A percentile compares a stretch with the other conserved stretches of the same genome.
phyloP scores from a whole-genome alignment of 2,329 filamentous ascomycete species.

The Trichoderma afroharzianum region DNA sequence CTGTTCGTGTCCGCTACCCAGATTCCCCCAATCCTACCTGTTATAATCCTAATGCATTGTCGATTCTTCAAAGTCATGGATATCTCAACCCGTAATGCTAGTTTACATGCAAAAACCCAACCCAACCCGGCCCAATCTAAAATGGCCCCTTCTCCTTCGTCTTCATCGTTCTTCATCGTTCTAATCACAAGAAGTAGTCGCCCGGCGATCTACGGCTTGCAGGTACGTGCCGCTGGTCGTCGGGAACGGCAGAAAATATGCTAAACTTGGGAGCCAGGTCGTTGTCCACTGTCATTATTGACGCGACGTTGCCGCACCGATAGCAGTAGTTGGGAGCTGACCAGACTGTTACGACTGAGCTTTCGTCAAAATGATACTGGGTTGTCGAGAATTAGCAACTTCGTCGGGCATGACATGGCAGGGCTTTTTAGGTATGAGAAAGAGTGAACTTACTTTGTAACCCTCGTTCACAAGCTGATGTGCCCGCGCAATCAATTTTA shows the following conservation, averaged over 20 bases:
- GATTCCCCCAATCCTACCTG: conserved; percentile 17
- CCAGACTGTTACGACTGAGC: conserved; percentile 97
- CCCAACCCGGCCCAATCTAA: conserved; percentile 26
- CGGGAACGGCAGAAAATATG: conserved; percentile 86
- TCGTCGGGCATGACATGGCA: not conserved
- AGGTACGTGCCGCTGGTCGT: conserved; percentile 76
- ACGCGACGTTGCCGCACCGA: conserved; percentile 92
- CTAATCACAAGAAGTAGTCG: conserved; percentile 64
- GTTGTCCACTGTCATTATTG: conserved; percentile 87
- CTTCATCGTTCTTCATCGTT: not conserved
- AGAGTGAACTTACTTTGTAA: conserved; percentile 67
- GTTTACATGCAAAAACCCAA: conserved; percentile 37
- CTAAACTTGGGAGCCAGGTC: conserved; percentile 88
- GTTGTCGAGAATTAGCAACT: not conserved
- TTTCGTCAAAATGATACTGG: conserved; percentile 88
- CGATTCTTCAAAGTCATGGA: conserved; percentile 35
- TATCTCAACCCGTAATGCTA: conserved; percentile 41
- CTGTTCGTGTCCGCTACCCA: conserved; percentile 11
- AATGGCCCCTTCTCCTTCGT: conserved; percentile 2
- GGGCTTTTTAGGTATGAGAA: not conserved
- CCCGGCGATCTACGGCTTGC: conserved; percentile 64
- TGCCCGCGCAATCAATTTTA: conserved; percentile 93
- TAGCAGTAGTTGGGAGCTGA: conserved; percentile 96
- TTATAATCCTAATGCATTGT: conserved; percentile 17
- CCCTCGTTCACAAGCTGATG: conserved; percentile 98